Percentiles rank a stretch among this genome's conserved stretches.
Evolutionary conservation across 768 basidiomycete genomes (phyloP).

Genomic region (Tricholoma hemisulphureum): DNA sequence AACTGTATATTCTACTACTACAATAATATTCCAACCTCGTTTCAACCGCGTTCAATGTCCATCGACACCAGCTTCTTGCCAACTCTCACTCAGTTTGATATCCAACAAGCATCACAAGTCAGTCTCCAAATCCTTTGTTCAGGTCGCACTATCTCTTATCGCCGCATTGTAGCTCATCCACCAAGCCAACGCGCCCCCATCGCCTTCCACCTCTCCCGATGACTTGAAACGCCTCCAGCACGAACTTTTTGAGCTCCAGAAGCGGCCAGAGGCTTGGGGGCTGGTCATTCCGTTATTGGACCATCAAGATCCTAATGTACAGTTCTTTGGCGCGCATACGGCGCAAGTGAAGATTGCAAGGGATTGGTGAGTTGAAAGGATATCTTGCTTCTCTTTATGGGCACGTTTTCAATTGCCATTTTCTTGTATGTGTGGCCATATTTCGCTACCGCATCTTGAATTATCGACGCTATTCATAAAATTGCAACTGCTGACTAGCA

Average conservation of each 20-base stretch:
- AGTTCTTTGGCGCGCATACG: slow-evolving; percentile 95
- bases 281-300: slow-evolving; percentile 75
- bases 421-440: neutral
- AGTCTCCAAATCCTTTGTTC: slow-evolving; percentile 26
- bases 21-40: too few relatives aligned
- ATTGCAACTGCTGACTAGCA: neutral
- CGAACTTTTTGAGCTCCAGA: slow-evolving; percentile 76
- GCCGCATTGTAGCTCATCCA: slow-evolving; percentile 56
- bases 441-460: too few relatives aligned
- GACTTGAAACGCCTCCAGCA: slow-evolving; percentile 64
- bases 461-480: too few relatives aligned
- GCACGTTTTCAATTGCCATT: neutral
- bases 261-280: slow-evolving; percentile 79
- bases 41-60: too few relatives aligned
- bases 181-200: slow-evolving; percentile 58
- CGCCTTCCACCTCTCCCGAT: slow-evolving; percentile 49
- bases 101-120: slow-evolving; percentile 61
- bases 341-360: slow-evolving; percentile 91
- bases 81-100: slow-evolving; percentile 47
- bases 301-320: slow-evolving; percentile 74
- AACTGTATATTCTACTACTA: too few relatives aligned
- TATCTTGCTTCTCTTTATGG: too few relatives aligned
- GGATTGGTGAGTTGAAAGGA: slow-evolving; percentile 84
- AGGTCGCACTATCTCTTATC: neutral
- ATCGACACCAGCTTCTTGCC: slow-evolving; percentile 49